Evolutionary conservation across 2,329 filamentous ascomycete genomes (phyloP).

Genomic region (Cadophora gregata): DNA sequence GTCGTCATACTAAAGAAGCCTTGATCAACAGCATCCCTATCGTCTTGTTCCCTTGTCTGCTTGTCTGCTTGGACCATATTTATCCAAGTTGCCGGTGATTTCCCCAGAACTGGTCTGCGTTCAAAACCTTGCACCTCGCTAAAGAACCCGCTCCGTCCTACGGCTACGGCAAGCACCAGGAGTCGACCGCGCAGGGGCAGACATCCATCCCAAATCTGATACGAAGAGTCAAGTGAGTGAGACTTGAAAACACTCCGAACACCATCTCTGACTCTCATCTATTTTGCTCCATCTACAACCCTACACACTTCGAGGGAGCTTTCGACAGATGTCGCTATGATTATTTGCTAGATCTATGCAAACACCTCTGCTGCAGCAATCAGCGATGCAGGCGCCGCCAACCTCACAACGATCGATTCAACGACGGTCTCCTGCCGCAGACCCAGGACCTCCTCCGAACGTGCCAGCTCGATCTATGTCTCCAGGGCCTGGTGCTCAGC

Average conservation of each 20-base stretch:
- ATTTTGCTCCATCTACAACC: slow-evolving; percentile 4
- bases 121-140: slow-evolving; percentile 11
- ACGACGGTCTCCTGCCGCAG: slow-evolving; percentile 67
- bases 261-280: neutral
- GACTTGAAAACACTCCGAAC: slow-evolving; percentile 17
- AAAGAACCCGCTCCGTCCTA: neutral
- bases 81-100: slow-evolving; percentile 16
- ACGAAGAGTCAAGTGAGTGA: slow-evolving; percentile 21
- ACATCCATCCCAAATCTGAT: slow-evolving; percentile 20
- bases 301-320: neutral
- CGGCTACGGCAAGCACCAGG: slow-evolving; percentile 20
- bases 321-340: slow-evolving; percentile 24
- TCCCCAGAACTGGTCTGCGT: slow-evolving; percentile 12
- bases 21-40: slow-evolving; percentile 11
- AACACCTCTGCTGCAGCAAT: slow-evolving; percentile 16
- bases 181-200: slow-evolving; percentile 8
- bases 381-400: slow-evolving; percentile 57
- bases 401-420: slow-evolving; percentile 61
- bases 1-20: neutral
- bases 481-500: slow-evolving; percentile 57
- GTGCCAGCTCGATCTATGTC: slow-evolving; percentile 64
- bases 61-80: slow-evolving; percentile 14
- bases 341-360: slow-evolving; percentile 26
- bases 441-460: slow-evolving; percentile 63
- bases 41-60: neutral